Evolutionary conservation across 345 rosid genomes (phyloP), one percentile per base, ranked within the genome.

Genomic region (Syzygium jambos): DNA sequence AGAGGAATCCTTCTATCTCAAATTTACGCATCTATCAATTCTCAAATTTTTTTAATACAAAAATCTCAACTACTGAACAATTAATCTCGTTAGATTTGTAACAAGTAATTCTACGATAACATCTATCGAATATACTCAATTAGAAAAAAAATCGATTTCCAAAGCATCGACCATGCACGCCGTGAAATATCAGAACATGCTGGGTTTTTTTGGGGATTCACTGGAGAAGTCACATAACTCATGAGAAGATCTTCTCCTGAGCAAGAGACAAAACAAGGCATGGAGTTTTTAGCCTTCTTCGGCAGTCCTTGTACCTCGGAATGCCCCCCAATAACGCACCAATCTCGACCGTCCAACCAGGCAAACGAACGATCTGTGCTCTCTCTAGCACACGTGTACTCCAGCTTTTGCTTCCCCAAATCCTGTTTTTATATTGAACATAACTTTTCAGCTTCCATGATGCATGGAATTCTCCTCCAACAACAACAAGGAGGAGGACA

Each of bases 381-480:
- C 85, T 52, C 57, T 21, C 43, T 38, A 19, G 57, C 34, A 84
- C 85, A 84, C 85, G 61, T 84, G 85, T 43, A 5, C 57, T 7
- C 59, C 85, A 30, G 54, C 38, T 84, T 84, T 52, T 84, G 54
- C 43, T 53, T 52, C 22, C 56, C 56, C 85, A 14, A 9, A 49
- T n/a, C 85, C 85, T 59, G 14, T 27, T 43, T 78, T 49, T 78
- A 17, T 30, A 38, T 46, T 84, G 54, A 55, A 17, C 85, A 17
- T 61, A 19, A 23, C 43, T 52, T 84, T 68, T 68, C 46, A 68
- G 85, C 85, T 29, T 17, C 54, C 59, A 34, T 34, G 34, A 52
- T 83, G 85, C 85, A 84, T 52, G 85, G 57, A 84, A 84, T 68
- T 68, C 85, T 84, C 85, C 61, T 84, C 85, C 85, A 84, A 83